These are phyloP conservation scores for Trametes villosa DNA, from an alignment of 768 basidiomycete species.

Conservation along the genomic window DNA sequence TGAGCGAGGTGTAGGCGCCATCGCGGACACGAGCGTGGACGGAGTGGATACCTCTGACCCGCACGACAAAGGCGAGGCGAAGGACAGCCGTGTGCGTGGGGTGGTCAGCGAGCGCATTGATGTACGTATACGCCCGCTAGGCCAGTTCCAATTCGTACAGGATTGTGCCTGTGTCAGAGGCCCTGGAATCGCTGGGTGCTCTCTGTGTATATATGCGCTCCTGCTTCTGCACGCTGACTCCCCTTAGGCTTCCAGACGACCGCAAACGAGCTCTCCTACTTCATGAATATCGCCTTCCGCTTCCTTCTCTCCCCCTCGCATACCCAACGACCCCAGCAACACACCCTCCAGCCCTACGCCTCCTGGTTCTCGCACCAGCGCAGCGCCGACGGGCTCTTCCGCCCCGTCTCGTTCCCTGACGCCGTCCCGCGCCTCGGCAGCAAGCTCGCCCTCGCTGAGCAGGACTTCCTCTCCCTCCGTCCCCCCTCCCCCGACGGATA, in stretches of 20 bases:
- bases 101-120: too few species aligned
- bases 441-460: slow-evolving; percentile 51
- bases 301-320: slow-evolving; percentile 56
- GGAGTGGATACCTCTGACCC: too few species aligned
- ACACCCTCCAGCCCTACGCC: slow-evolving; percentile 60
- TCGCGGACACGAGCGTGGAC: too few species aligned
- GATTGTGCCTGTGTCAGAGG: too few species aligned
- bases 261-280: slow-evolving; percentile 66
- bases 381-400: slow-evolving; percentile 51
- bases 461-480: slow-evolving; percentile 54
- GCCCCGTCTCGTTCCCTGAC: slow-evolving; percentile 62
- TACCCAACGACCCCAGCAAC: slow-evolving; percentile 48
- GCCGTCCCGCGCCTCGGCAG: slow-evolving; percentile 52
- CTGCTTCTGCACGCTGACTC: too few species aligned
- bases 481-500: slow-evolving; percentile 40
- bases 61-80: too few species aligned
- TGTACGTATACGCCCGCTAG: too few species aligned
- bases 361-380: slow-evolving; percentile 77
- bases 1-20: too few species aligned
- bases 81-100: too few species aligned
- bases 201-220: not conserved
- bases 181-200: too few species aligned
- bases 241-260: slow-evolving; percentile 56
- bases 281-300: slow-evolving; percentile 64
- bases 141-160: too few species aligned